phyloP scores from a whole-genome alignment of 2,329 filamentous ascomycete genomes.

The Trichoderma hamatum region DNA sequence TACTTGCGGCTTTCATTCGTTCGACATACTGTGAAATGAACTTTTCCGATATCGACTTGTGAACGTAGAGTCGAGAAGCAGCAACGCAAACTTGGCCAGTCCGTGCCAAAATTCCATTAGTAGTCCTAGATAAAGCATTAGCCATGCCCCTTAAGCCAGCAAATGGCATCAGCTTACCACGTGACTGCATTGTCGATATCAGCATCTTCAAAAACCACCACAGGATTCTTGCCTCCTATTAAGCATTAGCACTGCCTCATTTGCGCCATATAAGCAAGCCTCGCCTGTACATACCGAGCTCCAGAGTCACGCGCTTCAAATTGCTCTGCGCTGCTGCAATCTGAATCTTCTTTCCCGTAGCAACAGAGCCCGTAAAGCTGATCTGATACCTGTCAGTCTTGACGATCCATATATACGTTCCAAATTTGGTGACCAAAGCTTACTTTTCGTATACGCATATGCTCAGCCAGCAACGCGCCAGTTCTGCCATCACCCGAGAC shows the following conservation, averaged over 20 bases:
- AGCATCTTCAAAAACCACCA: constrained; percentile 1
- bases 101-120: constrained; percentile 52
- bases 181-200: constrained; percentile 10
- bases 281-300: constrained; percentile 65
- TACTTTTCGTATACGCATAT: constrained; percentile 12
- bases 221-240: constrained; percentile 1
- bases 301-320: constrained; percentile 66
- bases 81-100: constrained; percentile 64
- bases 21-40: not conserved
- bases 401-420: not conserved
- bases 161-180: not conserved
- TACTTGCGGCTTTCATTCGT: constrained; percentile 34
- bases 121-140: constrained; percentile 35
- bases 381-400: not conserved
- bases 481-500: constrained; percentile 4
- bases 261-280: not conserved
- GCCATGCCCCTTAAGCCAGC: not conserved
- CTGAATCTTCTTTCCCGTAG: constrained; percentile 72
- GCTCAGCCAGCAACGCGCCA: not conserved
- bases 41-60: constrained; percentile 34
- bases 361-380: constrained; percentile 71
- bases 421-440: not conserved
- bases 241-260: not conserved
- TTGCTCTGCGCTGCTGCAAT: constrained; percentile 67
- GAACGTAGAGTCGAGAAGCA: constrained; percentile 61